A percentile compares a stretch with the other conserved stretches of the same genome.
phyloP scores from a whole-genome alignment of 768 basidiomycete species.

The Mycena alexandri region DNA sequence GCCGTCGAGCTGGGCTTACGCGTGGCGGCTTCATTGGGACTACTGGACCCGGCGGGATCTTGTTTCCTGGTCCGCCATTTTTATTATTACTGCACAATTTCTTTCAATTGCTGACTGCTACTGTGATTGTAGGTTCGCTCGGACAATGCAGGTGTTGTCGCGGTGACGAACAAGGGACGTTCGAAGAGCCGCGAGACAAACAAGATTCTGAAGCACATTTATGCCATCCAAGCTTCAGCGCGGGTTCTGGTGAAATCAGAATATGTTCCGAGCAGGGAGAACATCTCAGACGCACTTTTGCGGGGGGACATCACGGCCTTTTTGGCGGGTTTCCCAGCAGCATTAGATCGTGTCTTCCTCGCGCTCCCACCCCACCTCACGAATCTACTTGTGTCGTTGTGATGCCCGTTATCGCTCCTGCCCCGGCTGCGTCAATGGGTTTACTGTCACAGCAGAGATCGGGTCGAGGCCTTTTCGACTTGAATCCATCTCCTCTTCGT shows the following conservation, averaged over 20 bases:
- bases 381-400: constrained; percentile 34
- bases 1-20: constrained; percentile 51
- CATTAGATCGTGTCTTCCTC: no score
- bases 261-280: constrained; percentile 41
- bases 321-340: constrained; percentile 34
- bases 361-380: constrained; percentile 23
- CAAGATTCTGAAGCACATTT: constrained; percentile 44
- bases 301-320: constrained; percentile 44
- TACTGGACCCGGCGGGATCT: constrained; percentile 12
- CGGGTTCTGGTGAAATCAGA: constrained; percentile 27
- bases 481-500: constrained; percentile 39
- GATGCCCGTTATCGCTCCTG: constrained; percentile 1
- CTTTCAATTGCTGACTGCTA: not conserved
- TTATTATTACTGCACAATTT: no score
- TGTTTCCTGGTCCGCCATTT: constrained; percentile 35
- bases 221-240: constrained; percentile 32
- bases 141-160: constrained; percentile 52
- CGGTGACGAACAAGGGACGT: constrained; percentile 45
- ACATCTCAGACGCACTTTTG: constrained; percentile 50
- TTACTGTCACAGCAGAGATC: not conserved
- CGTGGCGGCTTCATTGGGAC: constrained; percentile 17
- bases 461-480: constrained; percentile 12
- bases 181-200: constrained; percentile 46
- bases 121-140: constrained; percentile 36
- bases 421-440: not conserved